Conservation (phyloP, 345 rosid species). For the Balakata baccata region DNA sequence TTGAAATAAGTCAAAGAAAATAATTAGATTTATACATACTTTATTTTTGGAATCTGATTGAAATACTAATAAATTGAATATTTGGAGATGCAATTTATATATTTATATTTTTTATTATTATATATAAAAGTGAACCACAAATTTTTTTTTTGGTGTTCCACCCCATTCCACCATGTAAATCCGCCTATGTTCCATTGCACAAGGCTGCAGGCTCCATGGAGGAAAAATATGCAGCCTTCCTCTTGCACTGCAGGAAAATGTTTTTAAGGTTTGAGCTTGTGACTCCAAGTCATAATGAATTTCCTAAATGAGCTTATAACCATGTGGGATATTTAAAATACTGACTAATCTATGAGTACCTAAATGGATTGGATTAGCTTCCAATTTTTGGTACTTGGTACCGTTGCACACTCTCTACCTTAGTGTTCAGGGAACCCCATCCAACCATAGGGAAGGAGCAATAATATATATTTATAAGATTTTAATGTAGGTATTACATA, state of each 20-base stretch:
- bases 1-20: too few species aligned
- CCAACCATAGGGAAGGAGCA: background rate
- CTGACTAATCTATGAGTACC: background rate
- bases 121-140: too few species aligned
- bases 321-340: background rate
- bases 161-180: too few species aligned
- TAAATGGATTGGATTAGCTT: background rate
- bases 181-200: background rate
- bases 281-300: background rate
- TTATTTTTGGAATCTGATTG: too few species aligned
- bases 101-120: too few species aligned
- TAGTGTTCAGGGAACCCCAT: background rate
- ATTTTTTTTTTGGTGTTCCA: too few species aligned
- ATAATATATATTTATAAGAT: background rate
- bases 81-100: too few species aligned
- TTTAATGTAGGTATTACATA: background rate
- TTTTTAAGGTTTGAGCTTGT: background rate
- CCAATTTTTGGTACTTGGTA: background rate
- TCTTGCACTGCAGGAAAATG: background rate
- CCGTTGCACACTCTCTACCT: background rate
- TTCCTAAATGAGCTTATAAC: background rate
- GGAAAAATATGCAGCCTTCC: background rate
- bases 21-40: too few species aligned
- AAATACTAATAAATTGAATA: too few species aligned
- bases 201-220: background rate